These are phyloP conservation scores for Nicotiana tabacum DNA, from an alignment of 257 asterid genomes.

Conservation along the genomic window DNA sequence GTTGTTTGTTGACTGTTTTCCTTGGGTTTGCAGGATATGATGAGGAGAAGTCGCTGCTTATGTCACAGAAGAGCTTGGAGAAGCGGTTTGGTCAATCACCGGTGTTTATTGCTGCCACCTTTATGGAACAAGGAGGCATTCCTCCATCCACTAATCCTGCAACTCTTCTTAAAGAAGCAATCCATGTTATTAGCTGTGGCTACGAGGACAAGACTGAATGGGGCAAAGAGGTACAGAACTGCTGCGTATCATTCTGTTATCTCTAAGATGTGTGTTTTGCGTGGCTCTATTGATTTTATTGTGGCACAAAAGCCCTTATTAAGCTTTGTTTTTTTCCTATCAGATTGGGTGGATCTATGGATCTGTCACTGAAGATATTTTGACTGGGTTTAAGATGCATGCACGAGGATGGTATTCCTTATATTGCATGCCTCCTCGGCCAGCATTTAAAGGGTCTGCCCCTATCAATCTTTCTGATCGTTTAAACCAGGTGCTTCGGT, in stretches of 20 bases:
- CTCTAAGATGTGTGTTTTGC: neutral
- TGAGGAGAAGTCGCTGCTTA: constrained; percentile 79
- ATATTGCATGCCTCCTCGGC: constrained; percentile 85
- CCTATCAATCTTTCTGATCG: constrained; percentile 96
- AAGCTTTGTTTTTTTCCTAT: neutral
- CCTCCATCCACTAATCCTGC: constrained; percentile 80
- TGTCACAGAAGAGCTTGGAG: constrained; percentile 94
- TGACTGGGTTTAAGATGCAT: constrained; percentile 95
- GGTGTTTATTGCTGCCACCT: constrained; percentile 87
- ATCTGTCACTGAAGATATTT: constrained; percentile 87
- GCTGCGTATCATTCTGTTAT: neutral
- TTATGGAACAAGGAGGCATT: constrained; percentile 89
- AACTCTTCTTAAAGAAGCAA: constrained; percentile 87
- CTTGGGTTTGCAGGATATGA: constrained; percentile 60
- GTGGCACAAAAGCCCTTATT: constrained; percentile 1
- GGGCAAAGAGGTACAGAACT: constrained; percentile 81
- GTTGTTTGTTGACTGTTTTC: neutral
- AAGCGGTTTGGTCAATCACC: constrained; percentile 96
- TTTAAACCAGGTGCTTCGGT: constrained; percentile 87
- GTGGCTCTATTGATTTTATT: neutral
- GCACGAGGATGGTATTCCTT: constrained; percentile 89
- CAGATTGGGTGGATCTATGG: constrained; percentile 98
- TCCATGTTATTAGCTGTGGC: constrained; percentile 95
- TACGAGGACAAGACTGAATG: constrained; percentile 95
- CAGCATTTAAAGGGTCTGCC: constrained; percentile 93